phyloP scores from a whole-genome alignment of 2,329 filamentous ascomycete genomes.

The Fusarium burgessii region DNA sequence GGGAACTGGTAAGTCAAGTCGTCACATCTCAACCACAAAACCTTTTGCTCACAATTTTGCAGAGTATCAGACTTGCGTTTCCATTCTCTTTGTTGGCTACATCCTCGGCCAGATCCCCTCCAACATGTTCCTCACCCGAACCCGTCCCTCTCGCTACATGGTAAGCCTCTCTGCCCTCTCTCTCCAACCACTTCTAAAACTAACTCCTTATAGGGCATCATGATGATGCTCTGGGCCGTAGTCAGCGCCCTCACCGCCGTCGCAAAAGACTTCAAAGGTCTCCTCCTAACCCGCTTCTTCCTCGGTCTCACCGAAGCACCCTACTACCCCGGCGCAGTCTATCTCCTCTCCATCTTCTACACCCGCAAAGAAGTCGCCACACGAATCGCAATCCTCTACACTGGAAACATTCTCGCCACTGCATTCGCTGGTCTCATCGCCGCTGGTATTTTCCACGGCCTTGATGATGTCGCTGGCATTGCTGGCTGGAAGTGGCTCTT shows the following conservation, averaged over 20 bases:
- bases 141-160: slow-evolving; percentile 58
- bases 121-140: slow-evolving; percentile 59
- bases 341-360: slow-evolving; percentile 66
- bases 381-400: slow-evolving; percentile 59
- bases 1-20: slow-evolving; percentile 11
- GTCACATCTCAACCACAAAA: too few species aligned
- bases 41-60: not conserved
- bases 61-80: slow-evolving; percentile 51
- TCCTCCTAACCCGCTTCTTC: slow-evolving; percentile 62
- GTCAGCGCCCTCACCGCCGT: slow-evolving; percentile 61
- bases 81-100: slow-evolving; percentile 58
- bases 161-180: slow-evolving; percentile 15
- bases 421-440: slow-evolving; percentile 60
- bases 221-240: slow-evolving; percentile 62
- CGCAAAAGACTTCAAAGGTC: slow-evolving; percentile 60
- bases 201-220: slow-evolving; percentile 46
- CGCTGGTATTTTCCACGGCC: slow-evolving; percentile 55
- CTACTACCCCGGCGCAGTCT: slow-evolving; percentile 52
- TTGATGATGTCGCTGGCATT: slow-evolving; percentile 45
- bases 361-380: slow-evolving; percentile 61
- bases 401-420: slow-evolving; percentile 52
- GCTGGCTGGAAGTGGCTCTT: slow-evolving; percentile 63
- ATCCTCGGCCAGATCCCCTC: slow-evolving; percentile 57
- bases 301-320: slow-evolving; percentile 57
- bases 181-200: not conserved